phyloP scores from a whole-genome alignment of 2,329 filamentous ascomycete genomes.

The Verticillium nubilum region DNA sequence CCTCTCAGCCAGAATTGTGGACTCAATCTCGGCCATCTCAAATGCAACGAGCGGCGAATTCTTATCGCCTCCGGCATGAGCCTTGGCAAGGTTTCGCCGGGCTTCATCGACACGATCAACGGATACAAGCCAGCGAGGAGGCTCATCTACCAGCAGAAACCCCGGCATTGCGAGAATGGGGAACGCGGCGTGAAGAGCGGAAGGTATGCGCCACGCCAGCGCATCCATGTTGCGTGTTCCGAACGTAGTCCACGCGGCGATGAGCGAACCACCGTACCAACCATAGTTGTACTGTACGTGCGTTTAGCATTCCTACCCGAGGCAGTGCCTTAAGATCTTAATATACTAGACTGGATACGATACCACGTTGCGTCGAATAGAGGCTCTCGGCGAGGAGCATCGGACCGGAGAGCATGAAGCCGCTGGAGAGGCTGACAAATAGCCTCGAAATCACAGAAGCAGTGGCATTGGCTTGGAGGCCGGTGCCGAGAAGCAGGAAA shows the following conservation, averaged over 20 bases:
- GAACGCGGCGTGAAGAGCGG: conserved; percentile 41
- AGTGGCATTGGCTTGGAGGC: conserved; percentile 43
- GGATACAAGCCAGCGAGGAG: conserved; percentile 34
- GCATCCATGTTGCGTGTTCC: conserved; percentile 41
- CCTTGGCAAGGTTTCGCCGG: conserved; percentile 25
- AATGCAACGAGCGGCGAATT: conserved; percentile 48
- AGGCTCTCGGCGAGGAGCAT: conserved; percentile 48
- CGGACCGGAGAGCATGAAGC: conserved; percentile 35
- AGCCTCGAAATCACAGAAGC: conserved; percentile 49
- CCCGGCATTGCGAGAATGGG: conserved; percentile 41
- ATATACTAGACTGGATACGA: conserved; percentile 37
- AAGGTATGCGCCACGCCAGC: conserved; percentile 48
- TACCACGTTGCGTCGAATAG: conserved; percentile 44
- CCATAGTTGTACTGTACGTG: conserved; percentile 45
- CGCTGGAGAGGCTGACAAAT: conserved; percentile 43
- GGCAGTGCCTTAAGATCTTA: too few species aligned
- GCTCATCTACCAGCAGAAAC: conserved; percentile 44
- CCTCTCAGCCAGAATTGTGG: conserved; percentile 48
- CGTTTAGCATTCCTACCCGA: too few species aligned
- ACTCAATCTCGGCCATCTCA: conserved; percentile 54
- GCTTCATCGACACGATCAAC: conserved; percentile 29
- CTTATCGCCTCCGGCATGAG: conserved; percentile 23
- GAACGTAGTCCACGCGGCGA: conserved; percentile 45
- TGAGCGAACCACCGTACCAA: conserved; percentile 44
- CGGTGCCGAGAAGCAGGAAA: conserved; percentile 49